A percentile compares a stretch with the other conserved stretches of the same genome.
Evolutionary conservation across 2,329 filamentous ascomycete genomes (phyloP).

Genomic region (Stagonosporopsis chrysanthemi): DNA sequence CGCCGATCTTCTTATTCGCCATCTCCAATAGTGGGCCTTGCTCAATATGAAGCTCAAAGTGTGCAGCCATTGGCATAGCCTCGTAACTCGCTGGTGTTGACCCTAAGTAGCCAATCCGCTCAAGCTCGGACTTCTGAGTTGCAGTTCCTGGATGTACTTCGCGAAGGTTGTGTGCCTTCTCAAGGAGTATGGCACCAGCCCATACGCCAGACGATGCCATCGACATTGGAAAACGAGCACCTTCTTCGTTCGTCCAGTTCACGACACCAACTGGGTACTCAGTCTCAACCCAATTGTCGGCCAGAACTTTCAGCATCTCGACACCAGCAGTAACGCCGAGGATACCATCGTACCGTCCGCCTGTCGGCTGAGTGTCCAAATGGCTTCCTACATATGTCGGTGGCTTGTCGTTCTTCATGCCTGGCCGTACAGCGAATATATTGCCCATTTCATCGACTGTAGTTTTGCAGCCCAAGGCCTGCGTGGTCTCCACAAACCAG

Average conservation of each 20-base stretch:
- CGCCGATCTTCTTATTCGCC: constrained; percentile 68
- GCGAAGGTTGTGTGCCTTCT: constrained; percentile 65
- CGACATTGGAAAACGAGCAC: constrained; percentile 77
- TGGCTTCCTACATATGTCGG: constrained; percentile 76
- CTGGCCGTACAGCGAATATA: constrained; percentile 75
- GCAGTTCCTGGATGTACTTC: constrained; percentile 68
- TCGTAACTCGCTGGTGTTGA: constrained; percentile 62
- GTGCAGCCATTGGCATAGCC: constrained; percentile 72
- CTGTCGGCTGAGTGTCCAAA: constrained; percentile 63
- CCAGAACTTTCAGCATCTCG: constrained; percentile 73
- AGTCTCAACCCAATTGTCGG: constrained; percentile 72
- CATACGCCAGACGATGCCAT: constrained; percentile 81
- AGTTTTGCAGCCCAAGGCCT: constrained; percentile 70
- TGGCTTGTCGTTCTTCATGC: constrained; percentile 62
- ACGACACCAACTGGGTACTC: constrained; percentile 76
- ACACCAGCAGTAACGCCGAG: constrained; percentile 76
- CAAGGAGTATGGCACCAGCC: constrained; percentile 71
- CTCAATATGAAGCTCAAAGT: constrained; percentile 87
- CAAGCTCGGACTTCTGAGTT: constrained; percentile 72
- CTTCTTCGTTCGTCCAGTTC: constrained; percentile 86
- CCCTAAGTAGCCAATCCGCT: constrained; percentile 76
- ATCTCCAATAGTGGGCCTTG: constrained; percentile 79
- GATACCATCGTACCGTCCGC: constrained; percentile 79
- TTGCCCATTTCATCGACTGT: constrained; percentile 81
- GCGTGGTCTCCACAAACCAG: constrained; percentile 74